Percentiles rank a stretch among this genome's conserved stretches.
Conservation (phyloP, 306 rosid genomes). For the Macrotyloma uniflorum region DNA sequence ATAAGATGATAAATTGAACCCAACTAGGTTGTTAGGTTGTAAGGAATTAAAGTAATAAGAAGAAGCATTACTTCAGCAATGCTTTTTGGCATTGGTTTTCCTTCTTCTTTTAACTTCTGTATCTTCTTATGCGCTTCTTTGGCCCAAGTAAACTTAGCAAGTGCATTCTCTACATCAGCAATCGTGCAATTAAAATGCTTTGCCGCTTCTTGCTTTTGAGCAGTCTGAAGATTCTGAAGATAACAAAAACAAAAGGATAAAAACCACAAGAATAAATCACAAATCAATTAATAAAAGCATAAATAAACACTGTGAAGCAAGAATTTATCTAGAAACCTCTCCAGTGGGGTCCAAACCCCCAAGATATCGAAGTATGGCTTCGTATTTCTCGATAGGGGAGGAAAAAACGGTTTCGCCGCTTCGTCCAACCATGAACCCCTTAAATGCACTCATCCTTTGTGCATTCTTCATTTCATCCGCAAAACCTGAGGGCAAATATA, state of each 20-base stretch:
- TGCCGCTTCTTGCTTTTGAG: constrained; percentile 83
- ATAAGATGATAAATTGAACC: not conserved
- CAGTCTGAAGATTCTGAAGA: constrained; percentile 57
- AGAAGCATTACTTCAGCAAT: constrained; percentile 54
- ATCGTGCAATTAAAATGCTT: constrained; percentile 74
- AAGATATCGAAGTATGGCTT: constrained; percentile 73
- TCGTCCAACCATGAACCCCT: constrained; percentile 81
- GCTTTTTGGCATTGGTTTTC: constrained; percentile 83
- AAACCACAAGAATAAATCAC: not conserved
- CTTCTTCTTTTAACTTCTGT: constrained; percentile 73
- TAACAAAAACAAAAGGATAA: not conserved
- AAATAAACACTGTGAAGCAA: not conserved
- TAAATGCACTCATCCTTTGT: constrained; percentile 62
- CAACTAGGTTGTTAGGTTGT: not conserved
- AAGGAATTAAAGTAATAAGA: not conserved
- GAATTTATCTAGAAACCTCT: constrained; percentile 51
- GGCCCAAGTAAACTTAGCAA: constrained; percentile 91
- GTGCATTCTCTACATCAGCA: constrained; percentile 86
- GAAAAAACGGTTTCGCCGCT: constrained; percentile 82
- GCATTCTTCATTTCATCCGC: constrained; percentile 84
- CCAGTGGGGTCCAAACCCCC: constrained; percentile 74
- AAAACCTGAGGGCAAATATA: constrained; percentile 47
- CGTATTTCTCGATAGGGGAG: constrained; percentile 66
- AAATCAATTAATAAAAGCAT: not conserved
- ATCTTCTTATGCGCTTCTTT: constrained; percentile 84